Percentiles rank a stretch among this genome's conserved stretches.
Evolutionary conservation across 208 protist species (phyloP).

Genomic region (Acanthamoeba quina): DNA sequence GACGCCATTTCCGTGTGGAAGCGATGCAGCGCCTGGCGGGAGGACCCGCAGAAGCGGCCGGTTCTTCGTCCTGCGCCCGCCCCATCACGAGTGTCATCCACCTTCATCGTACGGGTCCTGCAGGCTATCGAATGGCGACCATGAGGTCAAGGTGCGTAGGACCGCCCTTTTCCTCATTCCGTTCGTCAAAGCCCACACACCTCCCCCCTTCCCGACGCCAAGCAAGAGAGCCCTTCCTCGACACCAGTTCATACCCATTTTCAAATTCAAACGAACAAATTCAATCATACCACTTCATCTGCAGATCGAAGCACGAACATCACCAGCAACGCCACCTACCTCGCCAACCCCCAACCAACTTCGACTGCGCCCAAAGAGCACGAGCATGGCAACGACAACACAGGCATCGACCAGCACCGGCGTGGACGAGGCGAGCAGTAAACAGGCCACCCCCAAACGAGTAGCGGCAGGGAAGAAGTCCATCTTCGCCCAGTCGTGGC

Average conservation of each 20-base stretch:
- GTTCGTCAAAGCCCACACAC: neutral
- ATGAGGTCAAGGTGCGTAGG: neutral
- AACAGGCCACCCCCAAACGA: neutral
- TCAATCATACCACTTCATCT: neutral
- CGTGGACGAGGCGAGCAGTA: neutral
- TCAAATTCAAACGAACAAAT: neutral
- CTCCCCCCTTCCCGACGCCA: too few species aligned
- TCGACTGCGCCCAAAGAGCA: too few species aligned
- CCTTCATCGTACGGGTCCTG: neutral
- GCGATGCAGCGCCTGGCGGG: neutral
- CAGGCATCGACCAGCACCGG: neutral
- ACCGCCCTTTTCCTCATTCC: neutral
- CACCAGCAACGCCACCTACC: neutral
- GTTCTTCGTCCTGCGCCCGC: neutral
- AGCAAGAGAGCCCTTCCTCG: too few species aligned
- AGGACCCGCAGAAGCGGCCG: neutral
- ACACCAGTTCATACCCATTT: neutral
- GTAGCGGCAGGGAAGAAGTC: neutral
- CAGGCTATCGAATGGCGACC: neutral
- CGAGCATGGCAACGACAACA: neutral
- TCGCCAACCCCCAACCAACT: neutral
- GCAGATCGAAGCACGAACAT: neutral
- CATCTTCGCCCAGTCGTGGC: neutral
- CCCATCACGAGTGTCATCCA: neutral
- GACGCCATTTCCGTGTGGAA: neutral